phyloP scores from a whole-genome alignment of 2,329 filamentous ascomycete genomes.

The Alternaria atra region DNA sequence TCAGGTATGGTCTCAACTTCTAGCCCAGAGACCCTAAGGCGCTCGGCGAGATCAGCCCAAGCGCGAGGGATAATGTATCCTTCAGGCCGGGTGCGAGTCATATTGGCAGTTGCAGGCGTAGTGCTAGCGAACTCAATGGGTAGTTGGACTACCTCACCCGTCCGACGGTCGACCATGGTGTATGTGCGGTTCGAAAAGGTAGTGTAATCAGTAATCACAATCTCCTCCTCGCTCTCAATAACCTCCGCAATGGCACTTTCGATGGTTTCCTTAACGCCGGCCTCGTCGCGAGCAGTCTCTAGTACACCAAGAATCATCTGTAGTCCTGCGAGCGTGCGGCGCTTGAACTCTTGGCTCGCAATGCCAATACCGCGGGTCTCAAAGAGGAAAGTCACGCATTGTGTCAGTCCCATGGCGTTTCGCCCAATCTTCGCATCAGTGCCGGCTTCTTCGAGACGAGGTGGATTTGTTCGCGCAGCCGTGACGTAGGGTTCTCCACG shows the following conservation, averaged over 20 bases:
- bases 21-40: conserved; percentile 45
- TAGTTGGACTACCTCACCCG: conserved; percentile 44
- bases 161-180: conserved; percentile 46
- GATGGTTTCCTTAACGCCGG: conserved; percentile 39
- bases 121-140: conserved; percentile 48
- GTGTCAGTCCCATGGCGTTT: conserved; percentile 50
- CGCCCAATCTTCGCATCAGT: conserved; percentile 50
- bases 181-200: conserved; percentile 40
- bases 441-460: conserved; percentile 44
- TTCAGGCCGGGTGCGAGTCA: conserved; percentile 44
- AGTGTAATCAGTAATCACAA: conserved; percentile 47
- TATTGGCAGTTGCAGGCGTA: conserved; percentile 47
- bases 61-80: conserved; percentile 50
- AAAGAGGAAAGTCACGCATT: conserved; percentile 48
- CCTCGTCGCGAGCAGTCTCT: conserved; percentile 44
- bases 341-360: conserved; percentile 46
- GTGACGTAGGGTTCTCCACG: conserved; percentile 49
- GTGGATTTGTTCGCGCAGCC: conserved; percentile 32
- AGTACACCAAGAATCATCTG: conserved; percentile 48
- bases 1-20: conserved; percentile 42
- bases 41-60: conserved; percentile 47
- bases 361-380: conserved; percentile 50
- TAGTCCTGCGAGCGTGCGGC: conserved; percentile 44
- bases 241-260: conserved; percentile 40
- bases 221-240: conserved; percentile 32